Base-by-base conservation (phyloP, 2,329 filamentous ascomycete genomes). In the Aspergillus carbonarius region DNA sequence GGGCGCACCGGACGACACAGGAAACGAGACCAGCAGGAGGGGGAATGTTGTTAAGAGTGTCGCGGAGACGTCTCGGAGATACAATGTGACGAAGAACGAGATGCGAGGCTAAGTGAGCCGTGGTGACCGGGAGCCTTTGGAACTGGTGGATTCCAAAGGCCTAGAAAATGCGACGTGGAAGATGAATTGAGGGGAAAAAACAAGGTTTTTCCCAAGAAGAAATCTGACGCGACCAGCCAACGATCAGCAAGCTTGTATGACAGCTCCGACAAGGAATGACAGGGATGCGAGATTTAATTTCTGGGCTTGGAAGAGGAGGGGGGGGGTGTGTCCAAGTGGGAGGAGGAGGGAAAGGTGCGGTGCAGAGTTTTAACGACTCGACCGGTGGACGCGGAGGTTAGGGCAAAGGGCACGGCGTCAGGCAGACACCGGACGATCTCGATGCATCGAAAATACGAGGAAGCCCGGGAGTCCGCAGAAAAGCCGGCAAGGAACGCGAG, bases 11-110 rank as follows among this genome's bases (percentile, higher is more conserved):
- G 70, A 66, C 66, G 72, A 55, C 40, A 67, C 66, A 68, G 68
- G 61, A 57, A 63, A 60, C 42, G 65, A 65, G 61, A 72, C 63
- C 63, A 72, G 69, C 59, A 75, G 76, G 74, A 75, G 76, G 76
- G 68, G 76, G 77, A 70, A 76, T 76, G 73, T 76, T 76, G 73
- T 79, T 77, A 75, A 78, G 76, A 74, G 75, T 77, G 72, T 78
- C 71, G 67, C 75, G 73, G 66, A 70, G 72, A 69, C 75, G 75
- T 68, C 68, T 66, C 67, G 71, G 69, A 60, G 74, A 77, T 70
- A 77, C 76, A 79, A 77, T 74, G 74, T 78, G 77, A 74, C 71
- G 69, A 58, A 68, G 66, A 60, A 66, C 62, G 40, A 65, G 57
- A 60, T 56, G 48, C 5, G 63, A 68, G 72, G 72, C 70, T 74